Percentiles rank a stretch among this genome's conserved stretches.
Conservation (phyloP, 2,329 filamentous ascomycete species). For the Sarocladium oryzae region DNA sequence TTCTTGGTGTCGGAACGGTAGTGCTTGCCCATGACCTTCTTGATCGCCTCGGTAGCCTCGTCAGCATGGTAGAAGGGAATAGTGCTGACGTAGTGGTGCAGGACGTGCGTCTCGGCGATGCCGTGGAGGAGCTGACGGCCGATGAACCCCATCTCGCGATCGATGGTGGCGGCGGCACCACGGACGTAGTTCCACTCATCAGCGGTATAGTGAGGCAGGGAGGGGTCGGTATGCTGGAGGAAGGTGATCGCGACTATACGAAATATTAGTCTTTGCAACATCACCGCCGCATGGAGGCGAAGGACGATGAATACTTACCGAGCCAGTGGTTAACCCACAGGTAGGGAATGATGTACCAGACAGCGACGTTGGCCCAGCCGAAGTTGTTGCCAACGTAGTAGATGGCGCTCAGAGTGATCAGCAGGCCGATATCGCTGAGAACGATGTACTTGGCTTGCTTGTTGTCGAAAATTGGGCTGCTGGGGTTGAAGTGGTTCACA, state of each 20-base stretch:
- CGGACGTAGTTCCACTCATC: slow-evolving; percentile 89
- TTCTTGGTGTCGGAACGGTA: slow-evolving; percentile 78
- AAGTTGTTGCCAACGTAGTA: slow-evolving; percentile 67
- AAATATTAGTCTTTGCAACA: background rate
- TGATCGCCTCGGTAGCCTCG: slow-evolving; percentile 90
- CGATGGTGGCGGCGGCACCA: slow-evolving; percentile 90
- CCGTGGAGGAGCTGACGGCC: slow-evolving; percentile 87
- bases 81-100: slow-evolving; percentile 93
- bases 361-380: slow-evolving; percentile 77
- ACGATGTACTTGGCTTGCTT: slow-evolving; percentile 84
- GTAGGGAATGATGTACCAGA: slow-evolving; percentile 95
- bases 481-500: slow-evolving; percentile 92
- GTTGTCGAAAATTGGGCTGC: slow-evolving; percentile 83
- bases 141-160: slow-evolving; percentile 95
- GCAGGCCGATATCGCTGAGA: slow-evolving; percentile 77
- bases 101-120: slow-evolving; percentile 95
- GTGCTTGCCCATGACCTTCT: slow-evolving; percentile 89
- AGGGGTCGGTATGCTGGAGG: slow-evolving; percentile 94
- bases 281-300: background rate
- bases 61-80: slow-evolving; percentile 97
- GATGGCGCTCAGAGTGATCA: slow-evolving; percentile 55
- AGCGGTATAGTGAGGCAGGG: slow-evolving; percentile 84
- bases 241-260: slow-evolving; percentile 83
- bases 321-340: slow-evolving; percentile 99
- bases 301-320: slow-evolving; percentile 54